phyloP scores from a whole-genome alignment of 73 alveolate genomes.

The Paramecium bursaria region DNA sequence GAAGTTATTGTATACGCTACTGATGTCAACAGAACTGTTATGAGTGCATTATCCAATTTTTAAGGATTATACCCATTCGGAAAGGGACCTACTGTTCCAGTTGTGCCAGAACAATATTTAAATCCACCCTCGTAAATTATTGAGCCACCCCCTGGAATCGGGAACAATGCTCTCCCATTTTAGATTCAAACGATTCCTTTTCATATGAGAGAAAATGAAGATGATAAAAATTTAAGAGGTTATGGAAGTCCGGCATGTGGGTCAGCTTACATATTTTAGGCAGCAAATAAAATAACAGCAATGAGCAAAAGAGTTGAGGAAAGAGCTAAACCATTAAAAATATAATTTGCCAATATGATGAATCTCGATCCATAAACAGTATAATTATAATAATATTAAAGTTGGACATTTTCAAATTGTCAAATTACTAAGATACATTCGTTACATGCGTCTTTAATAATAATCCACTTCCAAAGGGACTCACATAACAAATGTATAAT shows the following conservation, averaged over 20 bases:
- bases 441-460: slow-evolving; percentile 9
- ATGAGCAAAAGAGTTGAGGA: background rate
- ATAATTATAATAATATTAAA: background rate
- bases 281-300: background rate
- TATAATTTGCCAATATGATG: background rate
- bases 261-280: background rate
- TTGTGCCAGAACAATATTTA: slow-evolving; percentile 12
- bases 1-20: slow-evolving; percentile 74
- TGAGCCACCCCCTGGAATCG: slow-evolving; percentile 21
- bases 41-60: slow-evolving; percentile 86
- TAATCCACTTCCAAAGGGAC: background rate
- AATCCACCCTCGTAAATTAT: slow-evolving; percentile 37
- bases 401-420: background rate
- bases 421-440: slow-evolving; percentile 33
- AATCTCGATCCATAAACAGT: background rate
- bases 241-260: slow-evolving; percentile 21
- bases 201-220: background rate
- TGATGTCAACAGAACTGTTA: slow-evolving; percentile 80
- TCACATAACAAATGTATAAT: too few relatives aligned
- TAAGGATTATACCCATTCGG: slow-evolving; percentile 88
- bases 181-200: slow-evolving; percentile 28
- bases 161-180: slow-evolving; percentile 50
- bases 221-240: slow-evolving; percentile 24
- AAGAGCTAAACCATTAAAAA: background rate
- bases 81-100: slow-evolving; percentile 65